Evolutionary conservation across 306 rosid species (phyloP), one percentile per base, ranked within the genome.

Genomic region (Fragaria vesca): DNA sequence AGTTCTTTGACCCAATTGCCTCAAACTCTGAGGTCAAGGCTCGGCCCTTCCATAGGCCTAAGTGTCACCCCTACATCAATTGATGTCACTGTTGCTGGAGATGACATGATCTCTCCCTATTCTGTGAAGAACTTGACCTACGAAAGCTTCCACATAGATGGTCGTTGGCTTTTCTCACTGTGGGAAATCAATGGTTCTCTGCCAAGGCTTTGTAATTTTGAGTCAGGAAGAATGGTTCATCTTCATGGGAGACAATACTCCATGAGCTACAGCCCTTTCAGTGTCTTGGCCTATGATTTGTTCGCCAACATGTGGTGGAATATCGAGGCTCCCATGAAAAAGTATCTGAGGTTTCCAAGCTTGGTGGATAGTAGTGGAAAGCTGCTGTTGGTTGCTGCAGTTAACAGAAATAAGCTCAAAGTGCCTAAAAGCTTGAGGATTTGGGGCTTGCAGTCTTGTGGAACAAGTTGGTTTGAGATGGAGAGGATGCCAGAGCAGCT

Each of bases 401-500:
- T 91, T 8, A 96, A 98, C 58, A 91, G 90, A 2, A 30, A 30
- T 30, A 30, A 30, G 85, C 84, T 96, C 55, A 93, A 96, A 21
- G 93, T 93, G 10, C 99, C 99, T 0, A 89, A 82, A 69, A 96
- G 99, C 81, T 76, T 96, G 28, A 83, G 99, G 85, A 83, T 96
- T 0, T 96, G 99, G 99, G 84, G 84, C 1, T 69, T 96, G 74
- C 97, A 96, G 24, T 66, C 83, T 0, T 96, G 98, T 66, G 99
- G 98, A 16, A 82, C 86, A 1, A 87, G 88, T 62, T 96, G 99
- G 99, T 87, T 90, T 60, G 99, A 96, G 66, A 83, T 88, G n/a
- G 98, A 96, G 68, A 87, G 99, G 65, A 95, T 95, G 99, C 99
- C 99, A 0, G 97, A 89, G 47, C 96, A 90, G 43, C 89, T 95